Evolutionary conservation across 805 yeast genomes (phyloP), one percentile per base, ranked within the genome.

Genomic region (Diddensiella transvaalensis): DNA sequence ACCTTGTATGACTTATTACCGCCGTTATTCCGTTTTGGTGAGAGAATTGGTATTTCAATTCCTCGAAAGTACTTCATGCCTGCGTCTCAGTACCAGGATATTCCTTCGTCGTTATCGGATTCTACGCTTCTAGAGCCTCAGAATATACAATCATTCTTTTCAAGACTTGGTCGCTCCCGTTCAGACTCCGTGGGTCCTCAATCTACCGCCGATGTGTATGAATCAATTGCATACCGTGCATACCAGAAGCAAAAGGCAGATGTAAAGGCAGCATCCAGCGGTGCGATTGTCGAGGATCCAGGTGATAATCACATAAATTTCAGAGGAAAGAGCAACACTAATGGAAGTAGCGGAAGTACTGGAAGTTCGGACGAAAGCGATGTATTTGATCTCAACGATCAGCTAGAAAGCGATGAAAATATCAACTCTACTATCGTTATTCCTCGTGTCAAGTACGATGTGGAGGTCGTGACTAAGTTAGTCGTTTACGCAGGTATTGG

Each of bases 401-500:
- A 36, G 8, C 15, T 35, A 6, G 45, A 41, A 11, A 44, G 50
- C 18, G 40, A 38, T 2, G 44, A 45, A 44, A 55, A 58, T 13
- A 43, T 65, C 29, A 46, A 56, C 33, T 49, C 60, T 4, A 53
- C 55, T 4, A 58, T 66, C 24, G 55, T 52, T 24, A 55, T 50
- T 10, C 71, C 70, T 1, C 63, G 73, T 17, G 61, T 59, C 2
- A 74, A 90, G 42, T 82, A 83, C 56, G 89, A 82, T 48, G 82
- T 85, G 24, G 91, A 85, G 52, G 85, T 87, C 2, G 66, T 87
- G 26, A 89, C 93, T 6, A 75, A 95, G 58, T 69, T 86, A 52
- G 66, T 85, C 15, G 85, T 89, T 1, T 91, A 91, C 66, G 83
- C 86, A 0, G 98, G 98, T 0, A 79, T 91, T 23, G 76, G 93